Evolutionary conservation across 129 eudicot genomes (phyloP).

Genomic region (Oenanthe sinensis): DNA sequence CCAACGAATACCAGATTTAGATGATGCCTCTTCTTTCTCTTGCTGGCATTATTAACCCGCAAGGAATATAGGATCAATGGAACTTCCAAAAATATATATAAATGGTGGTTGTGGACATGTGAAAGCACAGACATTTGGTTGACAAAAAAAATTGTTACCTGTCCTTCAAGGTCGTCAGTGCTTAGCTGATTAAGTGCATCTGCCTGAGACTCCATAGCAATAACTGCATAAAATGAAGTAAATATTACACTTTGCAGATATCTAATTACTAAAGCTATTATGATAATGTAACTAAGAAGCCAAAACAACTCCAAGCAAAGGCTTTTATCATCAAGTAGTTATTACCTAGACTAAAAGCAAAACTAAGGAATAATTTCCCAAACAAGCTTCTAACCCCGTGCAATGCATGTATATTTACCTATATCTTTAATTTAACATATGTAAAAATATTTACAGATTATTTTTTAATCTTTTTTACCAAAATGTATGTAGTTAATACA

Average conservation of each 20-base stretch:
- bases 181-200: conserved; percentile 78
- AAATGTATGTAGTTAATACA: neutral
- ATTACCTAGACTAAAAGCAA: neutral
- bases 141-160: conserved; percentile 39
- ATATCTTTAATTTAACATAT: neutral
- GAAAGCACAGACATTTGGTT: neutral
- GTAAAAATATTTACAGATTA: neutral
- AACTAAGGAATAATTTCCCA: neutral
- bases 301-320: neutral
- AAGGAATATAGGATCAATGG: neutral
- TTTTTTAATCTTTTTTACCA: neutral
- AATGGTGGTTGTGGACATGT: neutral
- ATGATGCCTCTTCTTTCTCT: neutral
- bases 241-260: neutral
- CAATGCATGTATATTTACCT: neutral
- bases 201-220: conserved; percentile 96
- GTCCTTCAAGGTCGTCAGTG: conserved; percentile 87
- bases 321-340: neutral
- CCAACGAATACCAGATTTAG: neutral
- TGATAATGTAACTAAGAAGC: neutral
- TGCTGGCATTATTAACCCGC: neutral
- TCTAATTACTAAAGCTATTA: neutral
- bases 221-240: conserved; percentile 32
- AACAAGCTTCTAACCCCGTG: neutral
- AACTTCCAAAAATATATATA: neutral